These are phyloP conservation scores for Cercospora sp. DNA, from an alignment of 2,329 filamentous ascomycete species.

Conservation along the genomic window DNA sequence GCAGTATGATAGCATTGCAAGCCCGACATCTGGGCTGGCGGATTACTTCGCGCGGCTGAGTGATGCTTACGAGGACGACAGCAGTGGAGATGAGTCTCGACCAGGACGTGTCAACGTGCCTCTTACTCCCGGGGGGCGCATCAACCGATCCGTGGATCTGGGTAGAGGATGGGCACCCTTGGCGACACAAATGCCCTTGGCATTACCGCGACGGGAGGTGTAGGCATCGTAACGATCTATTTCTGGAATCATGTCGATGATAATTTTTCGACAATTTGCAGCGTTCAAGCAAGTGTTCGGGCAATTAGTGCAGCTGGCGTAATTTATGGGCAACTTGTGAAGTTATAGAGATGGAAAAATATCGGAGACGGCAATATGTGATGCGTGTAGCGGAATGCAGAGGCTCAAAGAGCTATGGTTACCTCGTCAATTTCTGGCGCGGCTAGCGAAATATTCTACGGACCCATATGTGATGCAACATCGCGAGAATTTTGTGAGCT, in stretches of 20 bases:
- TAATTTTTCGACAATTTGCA: neutral
- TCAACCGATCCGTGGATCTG: constrained; percentile 64
- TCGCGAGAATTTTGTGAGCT: neutral
- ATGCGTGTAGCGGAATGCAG: neutral
- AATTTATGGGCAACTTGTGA: neutral
- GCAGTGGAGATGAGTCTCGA: constrained; percentile 28
- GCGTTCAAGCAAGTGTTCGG: constrained; percentile 9
- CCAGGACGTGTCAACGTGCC: constrained; percentile 55
- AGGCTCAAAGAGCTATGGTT: neutral
- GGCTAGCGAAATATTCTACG: neutral
- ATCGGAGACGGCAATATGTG: neutral
- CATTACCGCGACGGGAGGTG: constrained; percentile 9
- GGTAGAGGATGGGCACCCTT: constrained; percentile 50
- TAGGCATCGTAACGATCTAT: neutral
- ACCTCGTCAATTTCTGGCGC: neutral
- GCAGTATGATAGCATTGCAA: constrained; percentile 77
- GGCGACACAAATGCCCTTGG: constrained; percentile 9
- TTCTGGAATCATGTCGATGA: neutral
- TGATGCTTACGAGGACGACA: constrained; percentile 56
- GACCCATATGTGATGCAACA: neutral
- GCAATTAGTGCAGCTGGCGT: neutral
- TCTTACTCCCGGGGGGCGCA: constrained; percentile 62
- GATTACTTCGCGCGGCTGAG: constrained; percentile 85
- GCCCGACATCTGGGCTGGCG: constrained; percentile 67
- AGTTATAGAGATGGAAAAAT: neutral